These are phyloP conservation scores for Saccharomyces pastorianus DNA, from an alignment of 1,139 yeast genomes.

Conservation along the genomic window DNA sequence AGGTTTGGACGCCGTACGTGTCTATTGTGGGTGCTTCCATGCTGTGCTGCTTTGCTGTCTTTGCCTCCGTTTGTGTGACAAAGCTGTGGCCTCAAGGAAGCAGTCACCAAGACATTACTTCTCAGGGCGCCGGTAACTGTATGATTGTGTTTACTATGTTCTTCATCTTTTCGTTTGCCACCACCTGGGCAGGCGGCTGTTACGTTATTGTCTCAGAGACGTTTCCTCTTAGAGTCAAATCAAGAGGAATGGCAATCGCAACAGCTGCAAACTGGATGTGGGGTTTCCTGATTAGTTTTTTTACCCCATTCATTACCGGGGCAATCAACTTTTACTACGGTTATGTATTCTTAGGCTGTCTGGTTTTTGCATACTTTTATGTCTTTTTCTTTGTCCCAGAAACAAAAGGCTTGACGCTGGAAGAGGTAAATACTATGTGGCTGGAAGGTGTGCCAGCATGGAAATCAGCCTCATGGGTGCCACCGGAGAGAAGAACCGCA, in stretches of 20 bases:
- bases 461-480: conserved; percentile 31
- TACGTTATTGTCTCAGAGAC: conserved; percentile 63
- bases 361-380: conserved; percentile 47
- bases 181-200: conserved; percentile 75
- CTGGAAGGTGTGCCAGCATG: conserved; percentile 35
- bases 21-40: conserved; percentile 53
- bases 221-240: conserved; percentile 65
- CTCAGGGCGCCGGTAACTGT: conserved; percentile 52
- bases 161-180: conserved; percentile 67
- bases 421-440: conserved; percentile 57
- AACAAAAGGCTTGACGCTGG: conserved; percentile 60
- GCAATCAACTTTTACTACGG: conserved; percentile 41
- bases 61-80: conserved; percentile 57
- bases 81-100: conserved; percentile 45
- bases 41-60: conserved; percentile 52
- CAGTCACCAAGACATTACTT: conserved; percentile 38
- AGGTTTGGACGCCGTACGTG: conserved; percentile 58
- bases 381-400: conserved; percentile 57
- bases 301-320: conserved; percentile 30
- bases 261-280: conserved; percentile 63
- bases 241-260: conserved; percentile 67
- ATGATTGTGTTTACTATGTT: conserved; percentile 69
- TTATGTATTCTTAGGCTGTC: conserved; percentile 62
- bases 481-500: conserved; percentile 28
- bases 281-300: conserved; percentile 66